These are phyloP conservation scores for Terana coerulea DNA, from an alignment of 768 basidiomycete species.

Conservation along the genomic window DNA sequence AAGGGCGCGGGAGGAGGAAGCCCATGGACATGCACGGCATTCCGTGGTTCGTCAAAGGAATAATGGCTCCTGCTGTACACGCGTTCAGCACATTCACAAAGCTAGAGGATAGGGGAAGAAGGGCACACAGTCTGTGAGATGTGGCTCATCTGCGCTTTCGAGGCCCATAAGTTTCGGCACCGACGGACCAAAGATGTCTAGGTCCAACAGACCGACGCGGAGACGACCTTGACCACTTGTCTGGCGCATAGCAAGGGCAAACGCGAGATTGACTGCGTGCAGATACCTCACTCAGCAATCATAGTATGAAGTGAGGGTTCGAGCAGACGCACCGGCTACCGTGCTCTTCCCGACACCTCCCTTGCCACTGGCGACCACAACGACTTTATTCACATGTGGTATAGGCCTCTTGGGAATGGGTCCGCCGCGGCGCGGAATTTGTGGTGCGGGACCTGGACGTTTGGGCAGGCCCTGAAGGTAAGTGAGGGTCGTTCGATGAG, in stretches of 20 bases:
- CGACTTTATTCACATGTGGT: slow-evolving; percentile 71
- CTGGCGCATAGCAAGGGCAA: slow-evolving; percentile 52
- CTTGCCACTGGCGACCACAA: slow-evolving; percentile 89
- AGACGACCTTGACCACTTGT: slow-evolving; percentile 19
- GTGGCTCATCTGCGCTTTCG: slow-evolving; percentile 71
- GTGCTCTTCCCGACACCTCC: slow-evolving; percentile 97
- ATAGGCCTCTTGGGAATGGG: slow-evolving; percentile 53
- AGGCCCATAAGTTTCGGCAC: slow-evolving; percentile 92
- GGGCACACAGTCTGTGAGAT: slow-evolving; percentile 60
- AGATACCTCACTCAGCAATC: not conserved
- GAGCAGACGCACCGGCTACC: slow-evolving; percentile 68
- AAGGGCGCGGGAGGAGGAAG: slow-evolving; percentile 67
- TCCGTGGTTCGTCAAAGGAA: slow-evolving; percentile 85
- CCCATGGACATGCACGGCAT: slow-evolving; percentile 97
- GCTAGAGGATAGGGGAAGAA: not conserved
- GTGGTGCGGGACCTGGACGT: slow-evolving; percentile 35
- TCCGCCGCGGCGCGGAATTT: slow-evolving; percentile 57
- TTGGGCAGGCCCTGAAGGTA: slow-evolving; percentile 26
- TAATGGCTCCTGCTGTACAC: slow-evolving; percentile 58
- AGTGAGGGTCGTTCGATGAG: slow-evolving; percentile 6
- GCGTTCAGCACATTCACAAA: not conserved
- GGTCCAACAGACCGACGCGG: slow-evolving; percentile 84
- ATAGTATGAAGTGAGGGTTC: too few relatives aligned
- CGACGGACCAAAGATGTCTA: slow-evolving; percentile 95
- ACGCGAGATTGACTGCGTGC: slow-evolving; percentile 71